Evolutionary conservation across 106 monocot species (phyloP).

Genomic region (Acanthochlamys bracteata): DNA sequence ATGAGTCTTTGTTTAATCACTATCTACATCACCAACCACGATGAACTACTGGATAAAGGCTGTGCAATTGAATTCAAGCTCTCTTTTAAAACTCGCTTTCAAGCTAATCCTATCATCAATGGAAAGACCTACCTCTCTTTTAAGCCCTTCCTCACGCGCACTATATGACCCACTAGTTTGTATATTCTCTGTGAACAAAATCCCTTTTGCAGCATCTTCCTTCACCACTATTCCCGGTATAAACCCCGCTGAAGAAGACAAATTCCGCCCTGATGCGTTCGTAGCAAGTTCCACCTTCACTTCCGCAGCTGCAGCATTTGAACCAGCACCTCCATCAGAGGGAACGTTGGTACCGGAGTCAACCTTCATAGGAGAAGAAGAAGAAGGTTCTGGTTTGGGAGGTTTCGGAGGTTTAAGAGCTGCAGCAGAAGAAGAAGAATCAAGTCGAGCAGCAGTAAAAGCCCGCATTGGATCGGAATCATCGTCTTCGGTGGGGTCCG

Average conservation of each 20-base stretch:
- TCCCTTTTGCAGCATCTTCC: constrained; percentile 80
- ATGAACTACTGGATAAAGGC: too few relatives aligned
- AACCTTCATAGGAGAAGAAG: too few relatives aligned
- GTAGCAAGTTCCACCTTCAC: too few relatives aligned
- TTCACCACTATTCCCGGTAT: constrained; percentile 56
- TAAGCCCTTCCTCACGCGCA: constrained; percentile 90
- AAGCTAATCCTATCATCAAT: neutral
- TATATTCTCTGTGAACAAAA: constrained; percentile 87
- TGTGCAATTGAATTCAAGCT: too few relatives aligned
- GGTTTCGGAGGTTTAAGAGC: too few relatives aligned
- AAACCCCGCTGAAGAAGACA: too few relatives aligned
- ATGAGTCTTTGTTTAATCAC: too few relatives aligned
- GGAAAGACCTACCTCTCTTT: constrained; percentile 50
- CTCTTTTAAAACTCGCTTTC: too few relatives aligned
- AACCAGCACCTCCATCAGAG: constrained; percentile 3
- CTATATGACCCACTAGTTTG: constrained; percentile 95
- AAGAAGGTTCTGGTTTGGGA: too few relatives aligned
- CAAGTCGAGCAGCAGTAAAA: constrained; percentile 68
- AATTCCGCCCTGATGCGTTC: too few relatives aligned
- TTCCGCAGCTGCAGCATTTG: too few relatives aligned
- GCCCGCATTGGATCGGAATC: constrained; percentile 55
- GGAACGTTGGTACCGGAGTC: neutral
- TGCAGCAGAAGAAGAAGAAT: neutral
- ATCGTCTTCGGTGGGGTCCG: constrained; percentile 45
- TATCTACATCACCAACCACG: too few relatives aligned